Conservation (phyloP, 1,139 yeast genomes). For the Yamadazyma triangularis region DNA sequence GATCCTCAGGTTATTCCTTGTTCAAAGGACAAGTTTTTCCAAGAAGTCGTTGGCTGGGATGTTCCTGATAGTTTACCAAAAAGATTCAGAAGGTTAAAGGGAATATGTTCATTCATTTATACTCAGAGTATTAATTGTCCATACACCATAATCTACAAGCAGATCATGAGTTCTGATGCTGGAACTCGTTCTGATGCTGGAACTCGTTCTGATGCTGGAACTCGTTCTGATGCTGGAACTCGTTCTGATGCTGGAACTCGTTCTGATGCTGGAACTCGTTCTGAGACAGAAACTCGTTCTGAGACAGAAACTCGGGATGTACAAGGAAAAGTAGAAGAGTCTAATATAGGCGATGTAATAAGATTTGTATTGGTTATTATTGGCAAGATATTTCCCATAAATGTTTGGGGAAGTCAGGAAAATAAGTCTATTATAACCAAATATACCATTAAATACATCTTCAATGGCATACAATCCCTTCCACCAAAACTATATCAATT, state of each 20-base stretch:
- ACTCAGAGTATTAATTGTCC: not conserved
- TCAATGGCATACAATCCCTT: constrained; percentile 27
- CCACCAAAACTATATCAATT: constrained; percentile 22
- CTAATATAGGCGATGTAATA: constrained; percentile 21
- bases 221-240: too few species aligned
- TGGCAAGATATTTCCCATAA: constrained; percentile 48
- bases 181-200: too few species aligned
- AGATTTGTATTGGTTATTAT: constrained; percentile 36
- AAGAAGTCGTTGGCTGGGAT: not conserved
- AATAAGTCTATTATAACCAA: constrained; percentile 44
- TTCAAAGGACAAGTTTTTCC: not conserved
- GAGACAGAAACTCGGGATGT: not conserved
- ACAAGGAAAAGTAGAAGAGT: not conserved
- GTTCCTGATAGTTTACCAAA: not conserved
- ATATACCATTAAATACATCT: constrained; percentile 35
- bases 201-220: too few species aligned
- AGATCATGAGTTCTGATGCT: too few species aligned
- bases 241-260: too few species aligned
- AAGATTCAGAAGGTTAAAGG: not conserved
- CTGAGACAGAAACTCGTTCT: too few species aligned
- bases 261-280: too few species aligned
- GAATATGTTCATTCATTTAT: not conserved
- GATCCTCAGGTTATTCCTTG: not conserved
- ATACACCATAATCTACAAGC: not conserved
- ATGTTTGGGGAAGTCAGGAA: constrained; percentile 48